A percentile compares a stretch with the other conserved stretches of the same genome.
Evolutionary conservation across 495 filamentous ascomycete species (phyloP).

Genomic region (Hypoxylon fragiforme): DNA sequence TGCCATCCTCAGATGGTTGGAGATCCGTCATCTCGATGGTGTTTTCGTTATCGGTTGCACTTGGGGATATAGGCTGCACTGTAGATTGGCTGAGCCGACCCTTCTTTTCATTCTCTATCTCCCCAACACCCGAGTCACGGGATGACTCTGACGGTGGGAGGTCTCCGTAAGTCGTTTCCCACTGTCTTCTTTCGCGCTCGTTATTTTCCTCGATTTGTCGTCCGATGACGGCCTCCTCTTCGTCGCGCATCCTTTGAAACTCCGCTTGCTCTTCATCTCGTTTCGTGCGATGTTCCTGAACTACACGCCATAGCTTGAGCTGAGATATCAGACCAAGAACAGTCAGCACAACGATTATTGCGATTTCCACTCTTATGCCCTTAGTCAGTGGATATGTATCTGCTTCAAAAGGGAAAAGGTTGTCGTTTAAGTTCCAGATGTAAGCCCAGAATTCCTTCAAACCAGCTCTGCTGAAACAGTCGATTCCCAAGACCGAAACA

Average conservation of each 20-base stretch:
- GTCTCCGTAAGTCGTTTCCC: conserved; percentile 80
- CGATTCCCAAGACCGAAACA: conserved; percentile 76
- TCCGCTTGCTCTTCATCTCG: conserved; percentile 60
- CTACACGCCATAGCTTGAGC: conserved; percentile 83
- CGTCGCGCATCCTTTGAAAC: conserved; percentile 62
- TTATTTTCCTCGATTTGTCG: conserved; percentile 69
- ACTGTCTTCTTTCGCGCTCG: conserved; percentile 67
- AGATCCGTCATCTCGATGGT: conserved; percentile 43
- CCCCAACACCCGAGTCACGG: conserved; percentile 57
- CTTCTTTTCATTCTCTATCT: conserved; percentile 57
- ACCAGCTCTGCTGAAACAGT: conserved; percentile 87
- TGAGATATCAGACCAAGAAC: conserved; percentile 81
- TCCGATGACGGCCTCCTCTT: conserved; percentile 70
- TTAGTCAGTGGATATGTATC: conserved; percentile 84
- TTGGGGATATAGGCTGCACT: conserved; percentile 28
- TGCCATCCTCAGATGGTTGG: conserved; percentile 22
- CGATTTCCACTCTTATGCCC: conserved; percentile 84
- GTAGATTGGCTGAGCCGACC: conserved; percentile 29
- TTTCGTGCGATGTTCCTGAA: conserved; percentile 69
- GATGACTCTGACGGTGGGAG: conserved; percentile 39
- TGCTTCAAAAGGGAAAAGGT: conserved; percentile 75
- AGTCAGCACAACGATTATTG: conserved; percentile 72
- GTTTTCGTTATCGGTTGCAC: conserved; percentile 33
- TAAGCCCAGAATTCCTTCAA: conserved; percentile 97
- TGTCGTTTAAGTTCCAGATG: conserved; percentile 81